Evolutionary conservation across 2,329 filamentous ascomycete genomes (phyloP).

Genomic region (Stagonosporopsis chrysanthemi): DNA sequence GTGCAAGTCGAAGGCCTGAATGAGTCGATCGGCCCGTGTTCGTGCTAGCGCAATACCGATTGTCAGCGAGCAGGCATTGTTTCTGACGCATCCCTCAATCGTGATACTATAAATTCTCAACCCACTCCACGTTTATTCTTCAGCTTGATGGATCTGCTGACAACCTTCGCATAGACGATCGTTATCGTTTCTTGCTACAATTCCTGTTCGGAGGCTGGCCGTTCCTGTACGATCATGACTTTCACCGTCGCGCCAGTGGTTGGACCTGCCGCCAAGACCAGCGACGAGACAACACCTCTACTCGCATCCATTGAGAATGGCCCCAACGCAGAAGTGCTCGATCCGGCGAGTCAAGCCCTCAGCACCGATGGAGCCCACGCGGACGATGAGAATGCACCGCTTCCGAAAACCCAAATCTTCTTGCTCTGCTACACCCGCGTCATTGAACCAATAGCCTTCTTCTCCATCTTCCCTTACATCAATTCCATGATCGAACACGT

Average conservation of each 20-base stretch:
- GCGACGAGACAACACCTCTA: conserved; percentile 42
- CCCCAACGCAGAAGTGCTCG: conserved; percentile 25
- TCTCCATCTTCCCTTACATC: conserved; percentile 82
- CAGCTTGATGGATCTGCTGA: not conserved
- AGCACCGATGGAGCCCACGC: conserved; percentile 15
- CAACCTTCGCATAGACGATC: not conserved
- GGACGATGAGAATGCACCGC: conserved; percentile 35
- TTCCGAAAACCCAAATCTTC: conserved; percentile 65
- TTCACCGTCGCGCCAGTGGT: not conserved
- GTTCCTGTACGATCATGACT: not conserved
- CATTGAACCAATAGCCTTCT: conserved; percentile 82
- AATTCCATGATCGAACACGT: conserved; percentile 77
- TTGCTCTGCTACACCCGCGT: conserved; percentile 76
- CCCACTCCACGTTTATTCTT: not conserved
- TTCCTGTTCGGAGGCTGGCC: not conserved
- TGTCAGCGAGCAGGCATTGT: conserved; percentile 4
- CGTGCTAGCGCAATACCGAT: conserved; percentile 6
- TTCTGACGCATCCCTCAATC: conserved; percentile 6
- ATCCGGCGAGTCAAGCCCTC: conserved; percentile 2
- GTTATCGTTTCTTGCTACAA: not conserved
- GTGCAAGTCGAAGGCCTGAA: conserved; percentile 3
- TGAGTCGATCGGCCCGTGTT: conserved; percentile 3
- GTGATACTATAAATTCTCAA: not conserved
- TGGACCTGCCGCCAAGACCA: not conserved
- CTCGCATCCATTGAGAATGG: conserved; percentile 28